Evolutionary conservation across 2,329 filamentous ascomycete species (phyloP).

Genomic region (Hysterium pulicare): DNA sequence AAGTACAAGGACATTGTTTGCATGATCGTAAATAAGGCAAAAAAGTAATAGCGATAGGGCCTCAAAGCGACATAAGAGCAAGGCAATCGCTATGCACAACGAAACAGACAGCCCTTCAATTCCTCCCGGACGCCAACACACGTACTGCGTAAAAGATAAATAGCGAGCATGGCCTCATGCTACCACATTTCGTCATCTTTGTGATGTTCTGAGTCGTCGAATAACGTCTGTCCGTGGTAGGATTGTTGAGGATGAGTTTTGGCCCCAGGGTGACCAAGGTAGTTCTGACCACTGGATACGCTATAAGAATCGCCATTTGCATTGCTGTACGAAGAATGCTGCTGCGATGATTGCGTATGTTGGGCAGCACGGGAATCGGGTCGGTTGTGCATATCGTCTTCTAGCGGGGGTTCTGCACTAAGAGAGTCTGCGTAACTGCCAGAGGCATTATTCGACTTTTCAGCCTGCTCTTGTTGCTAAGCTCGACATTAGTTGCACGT

Average conservation of each 20-base stretch:
- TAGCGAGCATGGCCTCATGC: not conserved
- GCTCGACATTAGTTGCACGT: too few species aligned
- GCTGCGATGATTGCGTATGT: conserved; percentile 10
- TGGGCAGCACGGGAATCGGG: conserved; percentile 10
- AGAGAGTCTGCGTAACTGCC: conserved; percentile 10
- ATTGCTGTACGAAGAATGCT: conserved; percentile 28
- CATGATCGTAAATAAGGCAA: too few species aligned
- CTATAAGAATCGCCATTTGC: conserved; percentile 31
- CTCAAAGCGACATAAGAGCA: too few species aligned
- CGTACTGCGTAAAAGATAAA: too few species aligned
- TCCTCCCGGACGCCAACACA: too few species aligned
- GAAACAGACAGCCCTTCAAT: too few species aligned
- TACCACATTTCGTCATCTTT: conserved; percentile 40
- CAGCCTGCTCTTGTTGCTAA: conserved; percentile 18
- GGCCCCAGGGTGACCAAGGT: conserved; percentile 28
- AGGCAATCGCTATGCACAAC: too few species aligned
- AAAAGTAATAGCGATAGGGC: too few species aligned
- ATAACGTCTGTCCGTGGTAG: conserved; percentile 17
- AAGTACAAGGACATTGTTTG: too few species aligned
- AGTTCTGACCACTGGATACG: conserved; percentile 34
- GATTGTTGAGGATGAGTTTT: conserved; percentile 12
- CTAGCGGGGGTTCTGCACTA: conserved; percentile 8
- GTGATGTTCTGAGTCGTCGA: conserved; percentile 28
- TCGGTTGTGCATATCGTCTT: conserved; percentile 12
- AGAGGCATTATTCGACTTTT: conserved; percentile 7